Conservation (phyloP, 2,329 filamentous ascomycete species). For the Aureobasidium namibiae region DNA sequence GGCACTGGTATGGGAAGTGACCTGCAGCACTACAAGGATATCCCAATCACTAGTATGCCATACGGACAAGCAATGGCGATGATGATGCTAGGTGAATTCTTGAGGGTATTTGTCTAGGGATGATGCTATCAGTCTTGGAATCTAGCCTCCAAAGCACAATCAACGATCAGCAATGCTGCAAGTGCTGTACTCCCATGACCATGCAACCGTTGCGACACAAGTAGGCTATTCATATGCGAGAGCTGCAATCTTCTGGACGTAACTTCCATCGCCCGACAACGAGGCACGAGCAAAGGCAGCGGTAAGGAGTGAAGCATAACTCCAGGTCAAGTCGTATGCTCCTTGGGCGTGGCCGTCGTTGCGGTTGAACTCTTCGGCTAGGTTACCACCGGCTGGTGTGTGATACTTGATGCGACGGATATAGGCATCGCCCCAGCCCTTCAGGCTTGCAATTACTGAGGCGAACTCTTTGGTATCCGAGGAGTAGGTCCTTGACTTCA, state of each 20-base stretch:
- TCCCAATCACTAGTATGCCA: conserved; percentile 70
- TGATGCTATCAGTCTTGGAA: background rate
- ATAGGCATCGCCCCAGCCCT: conserved; percentile 29
- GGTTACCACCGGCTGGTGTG: conserved; percentile 20
- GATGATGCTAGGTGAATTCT: conserved; percentile 68
- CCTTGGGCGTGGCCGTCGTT: conserved; percentile 22
- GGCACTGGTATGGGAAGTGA: conserved; percentile 69
- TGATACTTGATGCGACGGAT: conserved; percentile 27
- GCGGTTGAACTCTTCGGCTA: conserved; percentile 27
- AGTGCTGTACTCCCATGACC: background rate
- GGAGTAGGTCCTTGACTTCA: conserved; percentile 19
- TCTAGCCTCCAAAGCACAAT: background rate
- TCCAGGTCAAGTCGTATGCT: conserved; percentile 27
- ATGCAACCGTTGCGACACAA: background rate
- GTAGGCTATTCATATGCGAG: background rate
- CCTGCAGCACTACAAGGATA: conserved; percentile 69
- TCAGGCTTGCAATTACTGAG: conserved; percentile 19
- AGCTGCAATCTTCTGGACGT: background rate
- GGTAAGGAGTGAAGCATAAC: conserved; percentile 26
- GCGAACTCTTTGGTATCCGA: conserved; percentile 19
- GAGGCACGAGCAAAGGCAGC: conserved; percentile 24
- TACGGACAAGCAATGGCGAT: conserved; percentile 82
- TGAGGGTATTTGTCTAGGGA: conserved; percentile 49
- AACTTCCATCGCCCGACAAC: background rate
- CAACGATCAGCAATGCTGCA: conserved; percentile 1